Evolutionary conservation across 148 eudicot genomes (phyloP).

Genomic region (Salicornia ramosissima): DNA sequence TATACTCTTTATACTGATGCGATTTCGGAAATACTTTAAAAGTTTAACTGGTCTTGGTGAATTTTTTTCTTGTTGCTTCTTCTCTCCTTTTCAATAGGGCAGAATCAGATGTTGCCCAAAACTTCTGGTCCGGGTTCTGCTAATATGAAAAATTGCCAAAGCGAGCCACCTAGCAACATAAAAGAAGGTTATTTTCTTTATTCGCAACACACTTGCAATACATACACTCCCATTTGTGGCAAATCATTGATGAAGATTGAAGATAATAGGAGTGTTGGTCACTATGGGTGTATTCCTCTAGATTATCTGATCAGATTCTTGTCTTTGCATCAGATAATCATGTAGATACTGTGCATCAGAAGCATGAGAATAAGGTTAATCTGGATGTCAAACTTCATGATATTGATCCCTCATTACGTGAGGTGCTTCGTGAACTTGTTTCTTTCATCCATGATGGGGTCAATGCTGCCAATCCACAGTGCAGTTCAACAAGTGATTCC

Average conservation of each 20-base stretch:
- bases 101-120: conserved; percentile 58
- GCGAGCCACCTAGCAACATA: conserved; percentile 29
- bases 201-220: too few relatives aligned
- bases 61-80: background rate
- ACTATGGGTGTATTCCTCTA: background rate
- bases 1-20: background rate
- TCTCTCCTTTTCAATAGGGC: conserved; percentile 43
- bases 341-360: conserved; percentile 14
- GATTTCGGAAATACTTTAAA: conserved; percentile 2
- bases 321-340: conserved; percentile 33
- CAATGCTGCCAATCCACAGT: conserved; percentile 30
- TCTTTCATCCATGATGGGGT: conserved; percentile 70
- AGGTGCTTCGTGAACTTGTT: conserved; percentile 67
- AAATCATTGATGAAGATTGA: background rate
- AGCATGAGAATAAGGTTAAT: conserved; percentile 31
- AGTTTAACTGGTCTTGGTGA: conserved; percentile 3
- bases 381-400: conserved; percentile 46
- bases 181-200: conserved; percentile 40
- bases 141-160: conserved; percentile 15
- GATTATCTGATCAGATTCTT: background rate
- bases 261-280: too few relatives aligned
- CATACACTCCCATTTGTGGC: background rate
- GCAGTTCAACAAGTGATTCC: conserved; percentile 32
- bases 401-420: conserved; percentile 46
- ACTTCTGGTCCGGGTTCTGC: conserved; percentile 26